Percentiles rank a stretch among this genome's conserved stretches.
Conservation (phyloP, 1,284 basidiomycete genomes). For the Cystobasidium sp. region DNA sequence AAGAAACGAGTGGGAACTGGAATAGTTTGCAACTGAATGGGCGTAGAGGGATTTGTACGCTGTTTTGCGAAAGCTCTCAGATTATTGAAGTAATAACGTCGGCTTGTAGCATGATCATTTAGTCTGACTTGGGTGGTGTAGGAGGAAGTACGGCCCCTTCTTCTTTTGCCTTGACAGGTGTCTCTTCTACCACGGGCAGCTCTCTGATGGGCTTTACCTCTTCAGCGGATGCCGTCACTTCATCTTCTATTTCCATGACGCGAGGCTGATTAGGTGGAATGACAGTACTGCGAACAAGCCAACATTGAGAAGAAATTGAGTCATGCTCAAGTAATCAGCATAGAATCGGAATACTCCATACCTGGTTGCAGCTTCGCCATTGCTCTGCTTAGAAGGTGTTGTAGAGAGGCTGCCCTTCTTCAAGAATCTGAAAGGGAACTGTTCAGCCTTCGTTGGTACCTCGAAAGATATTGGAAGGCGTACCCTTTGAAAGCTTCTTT, state of each 20-base stretch:
- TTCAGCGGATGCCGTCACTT: not conserved
- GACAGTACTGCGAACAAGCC: not conserved
- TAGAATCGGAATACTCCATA: not conserved
- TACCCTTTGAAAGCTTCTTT: conserved; percentile 29
- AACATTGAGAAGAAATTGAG: too few species aligned
- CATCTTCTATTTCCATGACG: not conserved
- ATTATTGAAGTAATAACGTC: too few species aligned
- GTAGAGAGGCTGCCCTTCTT: not conserved
- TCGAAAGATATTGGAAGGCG: not conserved
- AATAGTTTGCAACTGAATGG: too few species aligned
- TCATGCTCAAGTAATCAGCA: not conserved
- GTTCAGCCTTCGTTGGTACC: not conserved
- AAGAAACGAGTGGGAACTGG: too few species aligned
- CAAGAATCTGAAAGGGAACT: not conserved
- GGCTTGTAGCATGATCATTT: too few species aligned
- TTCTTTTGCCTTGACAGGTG: too few species aligned
- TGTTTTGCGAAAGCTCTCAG: too few species aligned
- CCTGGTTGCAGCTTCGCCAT: not conserved
- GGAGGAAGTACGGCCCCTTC: too few species aligned
- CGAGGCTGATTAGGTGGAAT: not conserved
- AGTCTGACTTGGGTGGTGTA: too few species aligned
- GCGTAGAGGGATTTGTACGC: too few species aligned
- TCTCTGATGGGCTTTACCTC: not conserved
- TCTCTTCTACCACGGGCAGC: too few species aligned
- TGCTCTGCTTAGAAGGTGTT: not conserved